A percentile compares a stretch with the other conserved stretches of the same genome.
Evolutionary conservation across 768 basidiomycete genomes (phyloP).

Genomic region (Neoboletus brunneissimus): DNA sequence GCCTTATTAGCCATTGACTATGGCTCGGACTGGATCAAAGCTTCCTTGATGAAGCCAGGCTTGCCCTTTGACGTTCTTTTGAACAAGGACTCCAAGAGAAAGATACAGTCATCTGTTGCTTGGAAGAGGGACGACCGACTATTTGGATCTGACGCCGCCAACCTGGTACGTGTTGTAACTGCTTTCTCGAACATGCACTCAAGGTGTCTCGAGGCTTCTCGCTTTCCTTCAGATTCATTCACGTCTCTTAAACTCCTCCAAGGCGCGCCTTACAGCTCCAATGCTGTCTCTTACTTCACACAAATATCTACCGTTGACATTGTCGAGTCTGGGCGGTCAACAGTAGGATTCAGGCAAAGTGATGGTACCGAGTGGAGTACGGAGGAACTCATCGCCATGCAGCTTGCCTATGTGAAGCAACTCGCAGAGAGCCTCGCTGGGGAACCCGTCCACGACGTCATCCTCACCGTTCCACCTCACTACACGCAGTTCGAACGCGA

Average conservation of each 20-base stretch:
- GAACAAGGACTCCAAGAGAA: slow-evolving; percentile 96
- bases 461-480: slow-evolving; percentile 88
- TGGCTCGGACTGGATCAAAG: slow-evolving; percentile 97
- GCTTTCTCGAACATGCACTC: neutral
- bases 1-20: slow-evolving; percentile 96
- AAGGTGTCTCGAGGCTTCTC: slow-evolving; percentile 62
- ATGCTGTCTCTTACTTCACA: slow-evolving; percentile 54
- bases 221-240: slow-evolving; percentile 88
- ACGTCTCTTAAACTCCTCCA: slow-evolving; percentile 82
- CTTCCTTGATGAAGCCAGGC: slow-evolving; percentile 91
- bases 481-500: slow-evolving; percentile 90
- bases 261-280: slow-evolving; percentile 62
- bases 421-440: slow-evolving; percentile 75
- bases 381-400: slow-evolving; percentile 93
- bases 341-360: slow-evolving; percentile 56
- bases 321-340: slow-evolving; percentile 53
- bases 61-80: slow-evolving; percentile 93
- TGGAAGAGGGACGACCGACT: slow-evolving; percentile 91
- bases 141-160: slow-evolving; percentile 87
- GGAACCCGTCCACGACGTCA: slow-evolving; percentile 79
- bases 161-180: slow-evolving; percentile 58
- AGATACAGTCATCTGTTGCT: slow-evolving; percentile 84
- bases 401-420: slow-evolving; percentile 84
- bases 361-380: slow-evolving; percentile 72
- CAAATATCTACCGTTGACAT: slow-evolving; percentile 55